Evolutionary conservation across 345 rosid species (phyloP).

Genomic region (Iberis pinnata): DNA sequence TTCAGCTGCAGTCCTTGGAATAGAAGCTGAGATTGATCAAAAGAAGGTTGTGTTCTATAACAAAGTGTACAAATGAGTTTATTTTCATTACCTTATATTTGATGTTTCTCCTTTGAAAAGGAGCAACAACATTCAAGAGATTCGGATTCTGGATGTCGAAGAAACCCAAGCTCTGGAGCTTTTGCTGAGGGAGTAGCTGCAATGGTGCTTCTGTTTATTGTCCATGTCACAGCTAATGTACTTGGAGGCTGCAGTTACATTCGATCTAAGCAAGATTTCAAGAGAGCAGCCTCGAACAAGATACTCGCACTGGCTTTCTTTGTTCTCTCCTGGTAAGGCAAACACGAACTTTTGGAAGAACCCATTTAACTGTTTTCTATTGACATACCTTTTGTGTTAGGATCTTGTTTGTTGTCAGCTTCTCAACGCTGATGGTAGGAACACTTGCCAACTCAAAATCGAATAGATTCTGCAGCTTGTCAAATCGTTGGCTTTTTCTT

Average conservation of each 20-base stretch:
- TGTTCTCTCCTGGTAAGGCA: constrained; percentile 62
- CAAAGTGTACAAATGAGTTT: neutral
- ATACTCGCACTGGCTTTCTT: constrained; percentile 68
- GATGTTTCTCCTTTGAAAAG: constrained; percentile 4
- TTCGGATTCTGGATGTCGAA: constrained; percentile 53
- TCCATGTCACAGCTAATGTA: constrained; percentile 53
- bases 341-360: neutral
- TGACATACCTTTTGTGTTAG: constrained; percentile 28
- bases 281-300: constrained; percentile 50
- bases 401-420: constrained; percentile 52
- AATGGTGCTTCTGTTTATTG: constrained; percentile 44
- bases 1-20: constrained; percentile 33
- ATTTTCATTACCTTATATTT: constrained; percentile 1
- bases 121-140: constrained; percentile 45
- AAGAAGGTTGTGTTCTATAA: constrained; percentile 22
- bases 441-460: constrained; percentile 55
- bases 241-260: constrained; percentile 69
- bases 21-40: constrained; percentile 33
- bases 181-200: constrained; percentile 74
- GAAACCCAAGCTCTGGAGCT: constrained; percentile 60
- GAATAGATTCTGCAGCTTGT: constrained; percentile 45
- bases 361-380: neutral
- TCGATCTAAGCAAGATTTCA: constrained; percentile 45
- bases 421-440: constrained; percentile 56
- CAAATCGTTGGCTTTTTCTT: constrained; percentile 45